phyloP scores from a whole-genome alignment of 768 basidiomycete species.

The Gyrodon lividus region DNA sequence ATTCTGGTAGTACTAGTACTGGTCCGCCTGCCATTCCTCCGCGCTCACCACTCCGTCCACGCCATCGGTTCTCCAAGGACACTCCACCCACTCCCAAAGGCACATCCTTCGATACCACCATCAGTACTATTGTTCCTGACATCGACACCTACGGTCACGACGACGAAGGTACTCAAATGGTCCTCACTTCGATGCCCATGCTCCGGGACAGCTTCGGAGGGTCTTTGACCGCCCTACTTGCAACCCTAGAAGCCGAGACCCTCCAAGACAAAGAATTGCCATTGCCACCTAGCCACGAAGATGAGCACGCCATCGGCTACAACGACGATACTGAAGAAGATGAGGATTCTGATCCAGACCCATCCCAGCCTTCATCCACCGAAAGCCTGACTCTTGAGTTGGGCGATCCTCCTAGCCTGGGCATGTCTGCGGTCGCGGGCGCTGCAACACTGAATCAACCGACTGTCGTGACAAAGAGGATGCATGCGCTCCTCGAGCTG shows the following conservation, averaged over 20 bases:
- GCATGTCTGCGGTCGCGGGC: not conserved
- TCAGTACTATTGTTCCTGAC: slow-evolving; percentile 6
- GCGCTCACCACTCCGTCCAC: slow-evolving; percentile 32
- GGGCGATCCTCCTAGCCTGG: slow-evolving; percentile 3
- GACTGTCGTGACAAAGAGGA: slow-evolving; percentile 57
- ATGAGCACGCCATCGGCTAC: slow-evolving; percentile 20
- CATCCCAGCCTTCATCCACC: slow-evolving; percentile 25
- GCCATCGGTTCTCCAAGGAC: not conserved
- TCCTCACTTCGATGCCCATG: slow-evolving; percentile 25
- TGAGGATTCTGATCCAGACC: slow-evolving; percentile 25
- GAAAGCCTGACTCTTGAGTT: slow-evolving; percentile 25
- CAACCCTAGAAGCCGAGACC: slow-evolving; percentile 28
- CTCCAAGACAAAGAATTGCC: slow-evolving; percentile 33
- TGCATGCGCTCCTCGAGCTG: slow-evolving; percentile 75
- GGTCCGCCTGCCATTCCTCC: slow-evolving; percentile 29
- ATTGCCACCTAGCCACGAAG: slow-evolving; percentile 28
- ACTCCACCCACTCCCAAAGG: slow-evolving; percentile 23
- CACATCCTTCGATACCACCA: slow-evolving; percentile 6
- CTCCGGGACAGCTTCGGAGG: slow-evolving; percentile 33
- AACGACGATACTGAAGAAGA: slow-evolving; percentile 26
- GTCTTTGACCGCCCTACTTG: slow-evolving; percentile 31
- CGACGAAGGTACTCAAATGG: slow-evolving; percentile 13
- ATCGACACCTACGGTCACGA: not conserved
- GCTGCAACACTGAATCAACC: slow-evolving; percentile 31
- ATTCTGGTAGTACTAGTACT: not conserved